Evolutionary conservation across 768 basidiomycete species (phyloP), one percentile per base, ranked within the genome.

Genomic region (Mycena amicta): DNA sequence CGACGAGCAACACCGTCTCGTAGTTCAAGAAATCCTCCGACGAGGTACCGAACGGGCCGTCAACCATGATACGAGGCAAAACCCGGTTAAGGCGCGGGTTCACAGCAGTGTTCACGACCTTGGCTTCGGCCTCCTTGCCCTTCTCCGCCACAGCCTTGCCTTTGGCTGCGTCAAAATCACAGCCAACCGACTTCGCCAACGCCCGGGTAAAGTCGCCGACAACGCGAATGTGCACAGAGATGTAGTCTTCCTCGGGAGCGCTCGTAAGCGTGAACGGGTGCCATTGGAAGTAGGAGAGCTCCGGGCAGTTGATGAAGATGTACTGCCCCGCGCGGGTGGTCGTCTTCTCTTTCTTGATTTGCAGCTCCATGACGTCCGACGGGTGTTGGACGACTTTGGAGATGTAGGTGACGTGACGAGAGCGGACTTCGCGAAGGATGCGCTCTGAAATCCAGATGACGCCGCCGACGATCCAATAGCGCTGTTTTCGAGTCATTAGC

Each of bases 221-320:
- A 39, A 92, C 81, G 70, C 95, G 91, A 66, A 98, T 89, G 71
- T 98, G 96, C 13, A 97, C 86, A 0, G 92, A 95, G 63, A 96
- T 86, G 71, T 95, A 96, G 67, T 95, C 94, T 70, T 97, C 95
- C 69, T 97, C 94, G 1, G 95, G 95, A 0, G 95, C 93, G 64
- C 90, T 89, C 30, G 93, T 96, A 60, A 97, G 83, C 16, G 95
- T 96, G 81, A 97, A 97, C 11, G 95, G 94, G 69, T 98, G 95
- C 91, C 94, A 98, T 71, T 97, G 93, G 81, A 90, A 95, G 77
- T 93, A 96, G n/a, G 90, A 93, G 45, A 98, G 79, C 73, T 93
- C 91, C 8, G 95, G 95, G 75, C 92, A 94, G 63, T 80, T 88
- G 50, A 97, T 73, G 80, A 96, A 95, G 71, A 98, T 92, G 73